A percentile compares a stretch with the other conserved stretches of the same genome.
Conservation (phyloP, 1,284 basidiomycete genomes). For the Ustilago tritici region DNA sequence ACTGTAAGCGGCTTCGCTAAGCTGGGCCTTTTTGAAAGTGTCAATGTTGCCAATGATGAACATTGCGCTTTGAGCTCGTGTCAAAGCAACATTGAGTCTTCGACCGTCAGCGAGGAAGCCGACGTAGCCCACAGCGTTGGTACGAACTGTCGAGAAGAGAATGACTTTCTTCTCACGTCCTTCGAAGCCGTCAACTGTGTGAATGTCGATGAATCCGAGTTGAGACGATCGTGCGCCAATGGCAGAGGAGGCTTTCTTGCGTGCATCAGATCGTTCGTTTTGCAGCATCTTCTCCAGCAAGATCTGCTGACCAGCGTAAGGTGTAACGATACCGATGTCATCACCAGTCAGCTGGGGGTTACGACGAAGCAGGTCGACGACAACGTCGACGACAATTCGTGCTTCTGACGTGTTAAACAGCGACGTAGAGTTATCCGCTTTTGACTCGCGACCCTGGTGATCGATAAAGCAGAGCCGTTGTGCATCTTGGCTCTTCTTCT, state of each 20-base stretch:
- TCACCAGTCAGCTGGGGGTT: slow-evolving; percentile 55
- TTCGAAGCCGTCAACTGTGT: slow-evolving; percentile 95
- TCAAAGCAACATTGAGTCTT: slow-evolving; percentile 95
- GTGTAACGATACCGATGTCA: slow-evolving; percentile 66
- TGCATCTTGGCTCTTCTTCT: neutral
- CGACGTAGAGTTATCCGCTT: slow-evolving; percentile 53
- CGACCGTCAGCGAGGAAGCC: slow-evolving; percentile 95
- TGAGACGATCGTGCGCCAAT: slow-evolving; percentile 34
- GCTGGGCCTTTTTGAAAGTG: slow-evolving; percentile 73
- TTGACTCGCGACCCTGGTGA: slow-evolving; percentile 51
- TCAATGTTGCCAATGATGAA: slow-evolving; percentile 85
- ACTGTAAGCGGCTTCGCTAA: slow-evolving; percentile 52
- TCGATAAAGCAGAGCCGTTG: slow-evolving; percentile 53
- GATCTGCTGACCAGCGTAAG: slow-evolving; percentile 64
- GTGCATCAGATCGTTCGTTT: slow-evolving; percentile 35
- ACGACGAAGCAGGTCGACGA: slow-evolving; percentile 54
- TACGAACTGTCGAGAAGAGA: slow-evolving; percentile 90
- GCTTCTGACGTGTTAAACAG: slow-evolving; percentile 61
- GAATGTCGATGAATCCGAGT: slow-evolving; percentile 78
- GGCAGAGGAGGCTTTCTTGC: slow-evolving; percentile 19
- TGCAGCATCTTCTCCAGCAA: slow-evolving; percentile 59
- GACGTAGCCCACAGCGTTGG: slow-evolving; percentile 77
- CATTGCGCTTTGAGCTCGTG: slow-evolving; percentile 88
- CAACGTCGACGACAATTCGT: slow-evolving; percentile 65
- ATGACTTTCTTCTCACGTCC: slow-evolving; percentile 96